Evolutionary conservation across 73 alveolate species (phyloP).

Genomic region (Stentor coeruleus): DNA sequence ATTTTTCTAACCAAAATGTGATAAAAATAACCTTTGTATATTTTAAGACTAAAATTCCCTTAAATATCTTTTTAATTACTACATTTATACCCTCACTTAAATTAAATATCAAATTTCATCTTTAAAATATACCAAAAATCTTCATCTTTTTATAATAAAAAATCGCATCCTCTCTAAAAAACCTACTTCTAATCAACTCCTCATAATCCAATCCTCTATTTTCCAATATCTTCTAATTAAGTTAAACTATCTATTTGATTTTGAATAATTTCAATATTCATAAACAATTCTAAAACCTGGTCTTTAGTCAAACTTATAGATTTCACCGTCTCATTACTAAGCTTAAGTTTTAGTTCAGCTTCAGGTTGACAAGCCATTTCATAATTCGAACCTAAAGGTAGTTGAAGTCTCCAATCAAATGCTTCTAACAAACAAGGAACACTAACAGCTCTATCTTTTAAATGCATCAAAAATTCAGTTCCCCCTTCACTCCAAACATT

Average conservation of each 20-base stretch:
- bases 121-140: no score
- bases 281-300: conserved; percentile 1
- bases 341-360: conserved; percentile 21
- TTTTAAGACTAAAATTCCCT: no score
- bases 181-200: no score
- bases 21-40: no score
- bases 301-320: background rate
- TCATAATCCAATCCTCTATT: no score
- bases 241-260: conserved; percentile 19
- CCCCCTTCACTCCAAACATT: background rate
- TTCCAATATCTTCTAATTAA: no score
- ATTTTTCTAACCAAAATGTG: no score
- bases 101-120: no score
- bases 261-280: conserved; percentile 17
- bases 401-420: conserved; percentile 2
- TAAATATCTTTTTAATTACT: no score
- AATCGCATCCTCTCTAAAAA: no score
- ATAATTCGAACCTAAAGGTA: conserved; percentile 5
- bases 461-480: background rate
- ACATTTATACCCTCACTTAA: no score
- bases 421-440: background rate
- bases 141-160: no score
- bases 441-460: conserved; percentile 4
- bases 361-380: conserved; percentile 1
- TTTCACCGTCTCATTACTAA: background rate